These are phyloP conservation scores for Naganishia onofrii DNA, from an alignment of 768 basidiomycete genomes.

Conservation along the genomic window DNA sequence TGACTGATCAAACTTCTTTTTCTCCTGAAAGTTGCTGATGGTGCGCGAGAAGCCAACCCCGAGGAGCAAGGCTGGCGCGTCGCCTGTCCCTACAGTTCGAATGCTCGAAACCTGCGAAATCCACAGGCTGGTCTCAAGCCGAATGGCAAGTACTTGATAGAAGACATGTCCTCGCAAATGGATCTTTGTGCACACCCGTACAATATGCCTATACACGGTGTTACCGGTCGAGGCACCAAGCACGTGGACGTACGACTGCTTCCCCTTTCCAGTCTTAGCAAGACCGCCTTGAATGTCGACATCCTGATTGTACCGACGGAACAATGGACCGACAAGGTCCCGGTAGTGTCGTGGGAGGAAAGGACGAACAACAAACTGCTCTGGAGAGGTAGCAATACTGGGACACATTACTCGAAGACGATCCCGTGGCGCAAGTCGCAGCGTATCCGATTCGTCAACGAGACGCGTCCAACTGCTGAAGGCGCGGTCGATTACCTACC, in stretches of 20 bases:
- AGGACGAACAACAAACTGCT: conserved; percentile 44
- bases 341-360: conserved; percentile 42
- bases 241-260: conserved; percentile 22
- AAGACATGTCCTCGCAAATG: conserved; percentile 6
- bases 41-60: conserved; percentile 30
- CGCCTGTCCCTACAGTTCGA: conserved; percentile 32
- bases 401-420: conserved; percentile 38
- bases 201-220: conserved; percentile 31
- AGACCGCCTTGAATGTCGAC: conserved; percentile 34
- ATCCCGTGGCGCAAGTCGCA: conserved; percentile 43
- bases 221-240: conserved; percentile 16
- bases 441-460: conserved; percentile 39
- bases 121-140: neutral
- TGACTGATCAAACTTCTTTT: neutral
- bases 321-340: conserved; percentile 31
- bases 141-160: conserved; percentile 2
- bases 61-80: conserved; percentile 32
- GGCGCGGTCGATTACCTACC: conserved; percentile 5
- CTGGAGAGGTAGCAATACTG: conserved; percentile 50
- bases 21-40: neutral
- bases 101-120: conserved; percentile 10
- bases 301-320: conserved; percentile 35
- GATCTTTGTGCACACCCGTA: conserved; percentile 35
- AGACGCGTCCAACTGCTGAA: neutral
- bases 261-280: conserved; percentile 33